These are phyloP conservation scores for Phytophthora lateralis DNA, from an alignment of 352 stramenopile species.

Conservation along the genomic window DNA sequence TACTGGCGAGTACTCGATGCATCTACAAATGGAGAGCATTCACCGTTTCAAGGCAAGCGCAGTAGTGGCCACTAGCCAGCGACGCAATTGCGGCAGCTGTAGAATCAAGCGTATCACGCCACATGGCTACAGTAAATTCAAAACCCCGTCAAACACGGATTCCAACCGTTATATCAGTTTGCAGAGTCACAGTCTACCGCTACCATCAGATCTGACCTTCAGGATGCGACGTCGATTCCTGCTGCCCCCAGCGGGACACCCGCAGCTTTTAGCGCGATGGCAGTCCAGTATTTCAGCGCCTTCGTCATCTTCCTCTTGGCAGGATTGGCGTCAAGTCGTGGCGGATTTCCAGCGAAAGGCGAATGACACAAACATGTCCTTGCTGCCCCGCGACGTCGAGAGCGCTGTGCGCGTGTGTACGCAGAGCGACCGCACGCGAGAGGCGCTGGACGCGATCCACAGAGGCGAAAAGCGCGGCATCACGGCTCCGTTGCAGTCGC, in stretches of 20 bases:
- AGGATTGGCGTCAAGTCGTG: slow-evolving; percentile 54
- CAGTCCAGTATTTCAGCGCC: neutral
- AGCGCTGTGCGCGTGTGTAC: slow-evolving; percentile 48
- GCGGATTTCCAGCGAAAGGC: slow-evolving; percentile 50
- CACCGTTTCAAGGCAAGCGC: slow-evolving; percentile 28
- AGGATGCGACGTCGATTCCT: slow-evolving; percentile 28
- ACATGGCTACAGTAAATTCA: slow-evolving; percentile 1
- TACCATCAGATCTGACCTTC: slow-evolving; percentile 7
- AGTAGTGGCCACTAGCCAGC: slow-evolving; percentile 18
- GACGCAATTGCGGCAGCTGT: slow-evolving; percentile 14
- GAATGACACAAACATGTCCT: slow-evolving; percentile 19
- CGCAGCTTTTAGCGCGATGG: slow-evolving; percentile 9
- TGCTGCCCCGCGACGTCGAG: slow-evolving; percentile 32
- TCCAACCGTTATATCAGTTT: slow-evolving; percentile 22
- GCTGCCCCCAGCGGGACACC: neutral
- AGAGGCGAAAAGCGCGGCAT: slow-evolving; percentile 50
- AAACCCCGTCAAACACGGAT: slow-evolving; percentile 9
- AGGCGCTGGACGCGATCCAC: slow-evolving; percentile 55
- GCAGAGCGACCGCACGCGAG: slow-evolving; percentile 48
- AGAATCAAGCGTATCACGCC: neutral
- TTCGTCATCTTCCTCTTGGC: neutral
- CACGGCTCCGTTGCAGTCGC: slow-evolving; percentile 30
- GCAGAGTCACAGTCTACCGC: slow-evolving; percentile 8
- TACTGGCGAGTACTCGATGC: neutral
- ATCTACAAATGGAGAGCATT: slow-evolving; percentile 7